A percentile compares a stretch with the other conserved stretches of the same genome.
Evolutionary conservation across 2,329 filamentous ascomycete genomes (phyloP).

Genomic region (Teratosphaeria viscida): DNA sequence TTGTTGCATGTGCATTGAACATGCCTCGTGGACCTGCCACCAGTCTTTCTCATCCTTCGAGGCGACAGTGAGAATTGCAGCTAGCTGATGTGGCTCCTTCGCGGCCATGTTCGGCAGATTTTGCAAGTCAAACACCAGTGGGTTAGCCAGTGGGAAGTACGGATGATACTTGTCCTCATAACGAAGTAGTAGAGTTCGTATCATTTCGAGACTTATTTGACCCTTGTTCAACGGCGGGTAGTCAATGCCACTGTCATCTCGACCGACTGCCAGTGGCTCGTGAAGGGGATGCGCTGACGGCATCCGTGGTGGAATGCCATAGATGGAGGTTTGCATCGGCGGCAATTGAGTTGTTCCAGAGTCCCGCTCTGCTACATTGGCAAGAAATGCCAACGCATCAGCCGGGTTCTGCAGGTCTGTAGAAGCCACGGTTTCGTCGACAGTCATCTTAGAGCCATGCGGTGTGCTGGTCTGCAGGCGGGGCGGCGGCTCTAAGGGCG

Average conservation of each 20-base stretch:
- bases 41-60: slow-evolving; percentile 24
- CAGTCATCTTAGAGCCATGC: slow-evolving; percentile 17
- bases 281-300: background rate
- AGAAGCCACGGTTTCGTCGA: slow-evolving; percentile 22
- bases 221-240: slow-evolving; percentile 21
- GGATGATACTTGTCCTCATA: slow-evolving; percentile 25
- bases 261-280: slow-evolving; percentile 3
- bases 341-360: slow-evolving; percentile 18
- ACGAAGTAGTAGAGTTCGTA: slow-evolving; percentile 18
- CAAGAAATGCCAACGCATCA: slow-evolving; percentile 25
- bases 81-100: slow-evolving; percentile 22
- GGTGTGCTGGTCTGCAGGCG: slow-evolving; percentile 10
- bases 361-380: slow-evolving; percentile 23
- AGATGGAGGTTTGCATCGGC: slow-evolving; percentile 18
- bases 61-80: slow-evolving; percentile 24
- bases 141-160: slow-evolving; percentile 24
- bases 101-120: slow-evolving; percentile 18
- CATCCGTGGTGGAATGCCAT: slow-evolving; percentile 7
- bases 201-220: slow-evolving; percentile 18
- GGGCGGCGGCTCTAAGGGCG: slow-evolving; percentile 15
- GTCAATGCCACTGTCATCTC: slow-evolving; percentile 13
- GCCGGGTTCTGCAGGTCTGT: slow-evolving; percentile 25
- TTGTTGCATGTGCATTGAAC: slow-evolving; percentile 24
- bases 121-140: slow-evolving; percentile 18
- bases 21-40: slow-evolving; percentile 24